Conservation (phyloP, 2,329 filamentous ascomycete species). For the Volutella citrinella region DNA sequence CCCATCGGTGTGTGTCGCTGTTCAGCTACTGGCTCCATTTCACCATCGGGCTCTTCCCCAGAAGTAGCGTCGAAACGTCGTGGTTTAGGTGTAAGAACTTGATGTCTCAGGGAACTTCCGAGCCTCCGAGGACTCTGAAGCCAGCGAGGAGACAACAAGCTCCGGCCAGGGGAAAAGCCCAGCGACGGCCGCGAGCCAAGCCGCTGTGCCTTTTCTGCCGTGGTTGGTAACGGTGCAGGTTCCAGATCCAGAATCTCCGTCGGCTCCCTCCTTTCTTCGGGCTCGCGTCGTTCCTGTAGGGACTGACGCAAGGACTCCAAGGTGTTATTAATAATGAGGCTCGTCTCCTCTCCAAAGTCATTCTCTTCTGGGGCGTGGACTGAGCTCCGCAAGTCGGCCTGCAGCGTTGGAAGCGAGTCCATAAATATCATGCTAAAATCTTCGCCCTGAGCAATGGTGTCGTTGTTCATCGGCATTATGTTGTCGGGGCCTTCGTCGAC, state of each 20-base stretch:
- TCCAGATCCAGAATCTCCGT: slow-evolving; percentile 9
- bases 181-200: slow-evolving; percentile 15
- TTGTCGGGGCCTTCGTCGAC: slow-evolving; percentile 26
- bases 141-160: slow-evolving; percentile 26
- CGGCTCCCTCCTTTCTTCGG: slow-evolving; percentile 4
- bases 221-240: too few relatives aligned
- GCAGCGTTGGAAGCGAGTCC: slow-evolving; percentile 51
- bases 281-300: slow-evolving; percentile 17
- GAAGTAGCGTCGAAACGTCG: slow-evolving; percentile 18
- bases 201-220: slow-evolving; percentile 11
- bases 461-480: slow-evolving; percentile 24
- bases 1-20: slow-evolving; percentile 6
- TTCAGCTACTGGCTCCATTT: slow-evolving; percentile 8
- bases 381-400: slow-evolving; percentile 36
- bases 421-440: slow-evolving; percentile 60
- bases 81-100: slow-evolving; percentile 30
- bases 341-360: slow-evolving; percentile 55
- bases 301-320: slow-evolving; percentile 47
- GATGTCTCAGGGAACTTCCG: slow-evolving; percentile 28
- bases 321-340: slow-evolving; percentile 53
- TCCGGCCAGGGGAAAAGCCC: slow-evolving; percentile 19
- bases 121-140: slow-evolving; percentile 35
- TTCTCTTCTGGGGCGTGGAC: slow-evolving; percentile 32
- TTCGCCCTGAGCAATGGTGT: slow-evolving; percentile 49
- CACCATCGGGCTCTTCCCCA: slow-evolving; percentile 1